Conservation (phyloP, 2,329 filamentous ascomycete genomes). For the Aspergillus carbonarius region DNA sequence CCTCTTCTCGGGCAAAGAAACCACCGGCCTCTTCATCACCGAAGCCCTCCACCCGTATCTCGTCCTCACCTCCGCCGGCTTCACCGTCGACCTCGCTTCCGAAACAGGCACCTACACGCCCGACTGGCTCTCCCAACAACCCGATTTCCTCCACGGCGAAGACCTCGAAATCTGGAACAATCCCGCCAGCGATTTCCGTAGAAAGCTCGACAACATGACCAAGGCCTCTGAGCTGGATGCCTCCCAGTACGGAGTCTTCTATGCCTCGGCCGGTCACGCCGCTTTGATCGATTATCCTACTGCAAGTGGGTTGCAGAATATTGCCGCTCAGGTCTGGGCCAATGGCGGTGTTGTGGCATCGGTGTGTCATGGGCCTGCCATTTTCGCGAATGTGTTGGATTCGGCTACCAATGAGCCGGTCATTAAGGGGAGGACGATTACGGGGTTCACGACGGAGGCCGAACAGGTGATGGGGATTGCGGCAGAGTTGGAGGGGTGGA, state of each 20-base stretch:
- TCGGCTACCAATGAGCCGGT: neutral
- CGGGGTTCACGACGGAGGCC: slow-evolving; percentile 7
- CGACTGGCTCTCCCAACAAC: slow-evolving; percentile 47
- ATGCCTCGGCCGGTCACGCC: slow-evolving; percentile 43
- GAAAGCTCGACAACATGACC: slow-evolving; percentile 7
- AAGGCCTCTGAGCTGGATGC: neutral
- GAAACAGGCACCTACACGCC: slow-evolving; percentile 47
- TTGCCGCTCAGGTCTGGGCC: slow-evolving; percentile 29
- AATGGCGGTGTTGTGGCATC: slow-evolving; percentile 29
- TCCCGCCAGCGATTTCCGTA: slow-evolving; percentile 41
- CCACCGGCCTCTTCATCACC: slow-evolving; percentile 11
- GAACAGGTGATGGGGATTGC: slow-evolving; percentile 5
- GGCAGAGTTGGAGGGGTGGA: neutral
- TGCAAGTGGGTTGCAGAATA: slow-evolving; percentile 29
- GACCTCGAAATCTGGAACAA: slow-evolving; percentile 45
- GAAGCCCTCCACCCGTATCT: slow-evolving; percentile 8
- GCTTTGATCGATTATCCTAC: slow-evolving; percentile 43
- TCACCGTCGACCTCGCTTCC: slow-evolving; percentile 50
- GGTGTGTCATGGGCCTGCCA: slow-evolving; percentile 9
- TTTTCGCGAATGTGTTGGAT: slow-evolving; percentile 1
- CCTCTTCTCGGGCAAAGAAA: slow-evolving; percentile 7
- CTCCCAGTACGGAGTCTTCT: slow-evolving; percentile 39
- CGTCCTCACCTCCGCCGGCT: slow-evolving; percentile 18
- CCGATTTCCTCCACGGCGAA: slow-evolving; percentile 43
- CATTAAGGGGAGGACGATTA: slow-evolving; percentile 3